These are phyloP conservation scores for Podaxis mareebaensis DNA, from an alignment of 768 basidiomycete species.

Conservation along the genomic window DNA sequence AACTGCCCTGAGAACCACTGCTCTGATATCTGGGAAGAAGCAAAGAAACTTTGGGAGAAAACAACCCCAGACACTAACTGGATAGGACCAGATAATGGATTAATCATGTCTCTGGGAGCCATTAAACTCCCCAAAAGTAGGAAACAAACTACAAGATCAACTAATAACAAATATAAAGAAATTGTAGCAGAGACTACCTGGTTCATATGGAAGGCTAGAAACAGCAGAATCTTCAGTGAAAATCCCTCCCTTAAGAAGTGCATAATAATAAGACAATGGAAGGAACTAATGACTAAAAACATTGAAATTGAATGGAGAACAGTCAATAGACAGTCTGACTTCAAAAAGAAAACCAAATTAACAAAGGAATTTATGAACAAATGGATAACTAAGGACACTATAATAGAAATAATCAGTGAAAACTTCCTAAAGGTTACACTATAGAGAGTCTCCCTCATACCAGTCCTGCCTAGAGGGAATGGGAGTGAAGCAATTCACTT, in stretches of 20 bases:
- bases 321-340: not conserved
- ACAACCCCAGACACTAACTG: not conserved
- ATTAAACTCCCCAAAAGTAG: not conserved
- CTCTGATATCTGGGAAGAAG: conserved; percentile 10
- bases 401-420: not conserved
- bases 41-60: conserved; percentile 15
- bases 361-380: not conserved
- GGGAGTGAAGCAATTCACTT: not conserved
- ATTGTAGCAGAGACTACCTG: conserved; percentile 8
- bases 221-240: not conserved
- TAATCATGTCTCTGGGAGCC: conserved; percentile 1
- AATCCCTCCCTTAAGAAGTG: not conserved
- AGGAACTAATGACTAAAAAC: not conserved
- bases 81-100: not conserved
- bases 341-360: not conserved
- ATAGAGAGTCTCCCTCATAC: not conserved
- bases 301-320: not conserved
- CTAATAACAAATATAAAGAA: conserved; percentile 11
- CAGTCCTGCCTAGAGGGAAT: not conserved
- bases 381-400: not conserved
- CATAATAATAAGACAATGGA: not conserved
- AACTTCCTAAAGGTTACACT: not conserved
- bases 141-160: not conserved
- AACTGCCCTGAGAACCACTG: conserved; percentile 9
- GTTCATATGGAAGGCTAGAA: conserved; percentile 9